Conservation (phyloP, 768 basidiomycete species). For the Kwoniella sp. region DNA sequence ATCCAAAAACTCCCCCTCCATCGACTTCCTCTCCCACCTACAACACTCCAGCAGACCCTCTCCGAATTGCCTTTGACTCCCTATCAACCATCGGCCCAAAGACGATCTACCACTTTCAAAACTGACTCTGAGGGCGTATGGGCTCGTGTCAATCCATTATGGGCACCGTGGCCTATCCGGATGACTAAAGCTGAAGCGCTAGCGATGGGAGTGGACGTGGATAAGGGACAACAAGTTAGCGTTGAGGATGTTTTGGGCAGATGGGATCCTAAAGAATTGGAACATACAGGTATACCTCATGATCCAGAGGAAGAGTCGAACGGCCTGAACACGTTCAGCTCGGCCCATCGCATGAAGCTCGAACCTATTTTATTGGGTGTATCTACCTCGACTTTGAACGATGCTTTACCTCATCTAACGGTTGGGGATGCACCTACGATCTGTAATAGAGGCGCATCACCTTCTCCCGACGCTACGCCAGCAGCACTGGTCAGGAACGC, state of each 20-base stretch:
- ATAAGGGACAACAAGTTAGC: constrained; percentile 63
- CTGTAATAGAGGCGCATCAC: constrained; percentile 60
- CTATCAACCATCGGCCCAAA: constrained; percentile 40
- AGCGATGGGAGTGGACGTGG: constrained; percentile 62
- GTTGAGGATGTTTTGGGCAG: constrained; percentile 76
- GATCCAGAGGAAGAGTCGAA: constrained; percentile 60
- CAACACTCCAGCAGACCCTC: constrained; percentile 33
- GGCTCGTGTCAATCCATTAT: constrained; percentile 70
- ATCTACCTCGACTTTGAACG: constrained; percentile 67
- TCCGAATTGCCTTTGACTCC: constrained; percentile 29
- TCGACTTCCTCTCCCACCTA: constrained; percentile 37
- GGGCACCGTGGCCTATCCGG: constrained; percentile 77
- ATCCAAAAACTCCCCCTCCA: constrained; percentile 34
- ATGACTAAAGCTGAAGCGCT: constrained; percentile 63
- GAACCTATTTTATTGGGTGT: constrained; percentile 66
- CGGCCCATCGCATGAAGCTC: constrained; percentile 33
- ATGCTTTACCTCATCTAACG: constrained; percentile 81
- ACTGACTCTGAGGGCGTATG: constrained; percentile 42
- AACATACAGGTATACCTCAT: constrained; percentile 20
- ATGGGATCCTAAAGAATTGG: constrained; percentile 60
- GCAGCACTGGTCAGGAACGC: constrained; percentile 62
- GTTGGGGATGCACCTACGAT: constrained; percentile 77
- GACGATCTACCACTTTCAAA: constrained; percentile 49
- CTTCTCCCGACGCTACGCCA: constrained; percentile 47
- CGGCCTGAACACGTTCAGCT: constrained; percentile 31